Evolutionary conservation across 805 yeast genomes (phyloP), one percentile per base, ranked within the genome.

Genomic region (Zygosaccharomyces lentus): DNA sequence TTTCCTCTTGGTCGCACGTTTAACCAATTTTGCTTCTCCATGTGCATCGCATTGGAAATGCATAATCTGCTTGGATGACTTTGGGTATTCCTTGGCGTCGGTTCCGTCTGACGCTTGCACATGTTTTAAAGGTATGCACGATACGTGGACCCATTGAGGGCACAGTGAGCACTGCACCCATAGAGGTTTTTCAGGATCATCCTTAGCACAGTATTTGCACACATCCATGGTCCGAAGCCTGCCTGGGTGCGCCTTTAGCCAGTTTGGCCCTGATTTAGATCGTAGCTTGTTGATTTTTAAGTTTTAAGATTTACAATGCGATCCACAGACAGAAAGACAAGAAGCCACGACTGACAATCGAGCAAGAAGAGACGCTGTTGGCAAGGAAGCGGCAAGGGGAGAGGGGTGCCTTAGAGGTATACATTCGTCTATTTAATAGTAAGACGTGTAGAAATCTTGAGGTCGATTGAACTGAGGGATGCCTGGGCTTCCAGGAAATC

Each of bases 131-230:
- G 59, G 57, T 23, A 54, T 29, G 37, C 59, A 55, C 9, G 41
- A 31, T 12, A 55, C 54, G 36, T 53, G 59, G 21, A 48, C 53
- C 59, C 59, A 55, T 29, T 50, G 52, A n/a, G 50, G 52, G 37
- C 59, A 55, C 13, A 45, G 16, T 29, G 53, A 55, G 37, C 59
- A 55, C 27, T 52, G 55, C 8, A 55, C 57, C 59, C 59, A 55
- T 2, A 53, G 44, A n/a, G 34, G 19, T 32, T 46, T 45, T 15
- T 37, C 45, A 2, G 55, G 51, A 15, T 46, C 53, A 9, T 45
- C 49, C 8, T 21, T 35, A 6, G 35, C 41, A 39, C 57, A 53
- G 30, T 43, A 50, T 6, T 34, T 34, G 41, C 57, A 53, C 8
- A 34, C 34, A 31, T 53, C 54, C 48, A 37, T 32, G 30, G 19